Evolutionary conservation across 2,329 filamentous ascomycete species (phyloP).

Genomic region (Neofusicoccum cordaticola): DNA sequence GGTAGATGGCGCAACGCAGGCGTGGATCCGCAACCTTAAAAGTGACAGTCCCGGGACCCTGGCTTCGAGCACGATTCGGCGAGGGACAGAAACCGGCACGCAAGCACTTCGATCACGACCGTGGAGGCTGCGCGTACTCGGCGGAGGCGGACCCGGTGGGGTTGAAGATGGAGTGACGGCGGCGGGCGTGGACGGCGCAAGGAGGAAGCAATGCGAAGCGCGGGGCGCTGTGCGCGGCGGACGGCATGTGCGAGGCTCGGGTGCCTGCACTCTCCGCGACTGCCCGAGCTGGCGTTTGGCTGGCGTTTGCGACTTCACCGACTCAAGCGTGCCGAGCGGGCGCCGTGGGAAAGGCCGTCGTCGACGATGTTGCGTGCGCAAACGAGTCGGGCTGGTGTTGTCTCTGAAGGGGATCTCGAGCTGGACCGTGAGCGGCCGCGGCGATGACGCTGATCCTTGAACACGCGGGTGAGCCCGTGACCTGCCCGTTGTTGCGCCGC

Average conservation of each 20-base stretch:
- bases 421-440: not conserved
- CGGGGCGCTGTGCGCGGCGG: not conserved
- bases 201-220: not conserved
- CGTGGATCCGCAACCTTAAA: constrained; percentile 10
- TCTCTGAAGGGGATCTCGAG: not conserved
- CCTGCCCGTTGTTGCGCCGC: not conserved
- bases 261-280: not conserved
- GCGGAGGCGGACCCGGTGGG: not conserved
- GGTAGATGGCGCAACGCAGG: constrained; percentile 1
- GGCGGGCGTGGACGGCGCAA: not conserved
- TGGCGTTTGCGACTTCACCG: not conserved
- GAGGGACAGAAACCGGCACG: not conserved
- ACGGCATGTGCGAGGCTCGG: constrained; percentile 6
- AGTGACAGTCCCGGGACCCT: not conserved
- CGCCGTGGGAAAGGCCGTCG: not conserved
- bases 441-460: constrained; percentile 6
- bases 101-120: not conserved
- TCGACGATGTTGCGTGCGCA: not conserved
- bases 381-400: not conserved
- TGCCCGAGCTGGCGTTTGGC: not conserved
- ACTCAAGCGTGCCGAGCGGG: not conserved
- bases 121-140: not conserved
- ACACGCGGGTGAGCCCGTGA: not conserved
- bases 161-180: not conserved
- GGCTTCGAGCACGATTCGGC: not conserved